A percentile compares a stretch with the other conserved stretches of the same genome.
phyloP scores from a whole-genome alignment of 805 yeast species.

The Starmerella khaoyaiensis region DNA sequence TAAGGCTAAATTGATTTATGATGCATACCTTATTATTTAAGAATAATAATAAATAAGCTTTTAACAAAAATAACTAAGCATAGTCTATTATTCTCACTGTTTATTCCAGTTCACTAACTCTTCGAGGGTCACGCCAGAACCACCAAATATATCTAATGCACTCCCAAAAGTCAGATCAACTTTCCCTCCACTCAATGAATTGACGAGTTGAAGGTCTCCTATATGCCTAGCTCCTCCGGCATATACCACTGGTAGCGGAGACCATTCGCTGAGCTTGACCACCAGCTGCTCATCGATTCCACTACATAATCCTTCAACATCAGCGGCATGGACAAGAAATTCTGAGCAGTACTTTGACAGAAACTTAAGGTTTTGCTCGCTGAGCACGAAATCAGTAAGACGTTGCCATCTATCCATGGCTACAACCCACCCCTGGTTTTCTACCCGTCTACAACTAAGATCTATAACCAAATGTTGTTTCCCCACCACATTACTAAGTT shows the following conservation, averaged over 20 bases:
- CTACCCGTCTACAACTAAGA: slow-evolving; percentile 60
- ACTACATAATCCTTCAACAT: slow-evolving; percentile 89
- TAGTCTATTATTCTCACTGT: too few species aligned
- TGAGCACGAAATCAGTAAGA: slow-evolving; percentile 52
- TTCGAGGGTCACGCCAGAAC: slow-evolving; percentile 56
- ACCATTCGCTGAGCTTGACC: slow-evolving; percentile 61
- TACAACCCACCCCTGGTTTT: slow-evolving; percentile 60
- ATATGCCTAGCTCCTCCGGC: slow-evolving; percentile 91
- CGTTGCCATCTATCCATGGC: slow-evolving; percentile 98
- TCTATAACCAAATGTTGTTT: slow-evolving; percentile 64
- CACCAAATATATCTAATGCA: slow-evolving; percentile 91
- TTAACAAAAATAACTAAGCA: too few species aligned
- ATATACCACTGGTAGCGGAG: slow-evolving; percentile 64
- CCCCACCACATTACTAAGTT: slow-evolving; percentile 47
- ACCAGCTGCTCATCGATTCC: slow-evolving; percentile 85
- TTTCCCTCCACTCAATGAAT: slow-evolving; percentile 55
- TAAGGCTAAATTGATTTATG: too few species aligned
- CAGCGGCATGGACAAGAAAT: slow-evolving; percentile 93
- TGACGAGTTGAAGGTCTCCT: slow-evolving; percentile 54
- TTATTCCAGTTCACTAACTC: slow-evolving; percentile 70
- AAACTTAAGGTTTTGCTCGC: slow-evolving; percentile 37
- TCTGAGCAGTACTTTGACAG: slow-evolving; percentile 65
- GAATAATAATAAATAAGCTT: too few species aligned
- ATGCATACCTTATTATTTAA: too few species aligned
- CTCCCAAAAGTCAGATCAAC: slow-evolving; percentile 92